These are phyloP conservation scores for Eutrema japonicum DNA, from an alignment of 345 rosid genomes.

Conservation along the genomic window DNA sequence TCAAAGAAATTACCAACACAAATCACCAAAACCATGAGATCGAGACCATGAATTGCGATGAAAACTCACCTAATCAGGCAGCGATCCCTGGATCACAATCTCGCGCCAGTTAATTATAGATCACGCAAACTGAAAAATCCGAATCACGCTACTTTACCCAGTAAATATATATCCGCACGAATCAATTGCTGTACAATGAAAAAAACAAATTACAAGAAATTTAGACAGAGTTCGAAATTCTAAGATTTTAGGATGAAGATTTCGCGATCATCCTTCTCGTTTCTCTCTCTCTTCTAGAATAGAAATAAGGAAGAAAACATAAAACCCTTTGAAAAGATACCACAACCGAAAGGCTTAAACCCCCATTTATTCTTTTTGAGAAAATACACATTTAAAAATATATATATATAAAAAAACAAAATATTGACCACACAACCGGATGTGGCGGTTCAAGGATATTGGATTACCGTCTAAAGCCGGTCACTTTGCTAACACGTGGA, in stretches of 20 bases:
- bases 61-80: slow-evolving; percentile 40
- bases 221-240: slow-evolving; percentile 11
- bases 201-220: background rate
- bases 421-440: slow-evolving; percentile 47
- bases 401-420: background rate
- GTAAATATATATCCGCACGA: slow-evolving; percentile 1
- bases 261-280: slow-evolving; percentile 17
- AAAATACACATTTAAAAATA: background rate
- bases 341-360: slow-evolving; percentile 57
- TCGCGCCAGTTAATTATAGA: slow-evolving; percentile 20
- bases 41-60: slow-evolving; percentile 18
- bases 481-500: slow-evolving; percentile 51
- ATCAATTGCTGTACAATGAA: slow-evolving; percentile 18
- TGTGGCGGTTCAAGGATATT: slow-evolving; percentile 43
- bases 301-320: slow-evolving; percentile 40
- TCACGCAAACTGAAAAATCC: slow-evolving; percentile 23
- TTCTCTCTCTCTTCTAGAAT: slow-evolving; percentile 35
- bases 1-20: slow-evolving; percentile 29
- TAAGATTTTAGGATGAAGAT: slow-evolving; percentile 7
- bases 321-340: slow-evolving; percentile 52
- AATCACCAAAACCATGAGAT: slow-evolving; percentile 22
- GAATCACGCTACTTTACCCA: slow-evolving; percentile 18
- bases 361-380: slow-evolving; percentile 44
- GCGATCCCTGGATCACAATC: slow-evolving; percentile 36
- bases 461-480: slow-evolving; percentile 32